Evolutionary conservation across 768 basidiomycete species (phyloP).

Genomic region (Boletus subcaerulescens): DNA sequence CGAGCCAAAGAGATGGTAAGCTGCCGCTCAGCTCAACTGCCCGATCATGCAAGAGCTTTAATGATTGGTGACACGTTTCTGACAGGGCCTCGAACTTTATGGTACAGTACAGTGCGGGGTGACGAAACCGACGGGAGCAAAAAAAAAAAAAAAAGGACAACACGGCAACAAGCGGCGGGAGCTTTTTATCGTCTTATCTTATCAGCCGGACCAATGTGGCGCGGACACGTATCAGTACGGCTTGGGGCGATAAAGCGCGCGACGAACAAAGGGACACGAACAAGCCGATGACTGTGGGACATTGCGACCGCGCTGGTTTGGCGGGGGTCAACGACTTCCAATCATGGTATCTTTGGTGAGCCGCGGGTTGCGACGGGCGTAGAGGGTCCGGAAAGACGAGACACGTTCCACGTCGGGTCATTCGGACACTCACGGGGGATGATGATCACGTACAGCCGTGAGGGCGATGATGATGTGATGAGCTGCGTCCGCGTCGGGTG

Average conservation of each 20-base stretch:
- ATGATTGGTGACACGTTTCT: not conserved
- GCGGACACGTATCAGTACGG: slow-evolving; percentile 21
- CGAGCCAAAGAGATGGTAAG: not conserved
- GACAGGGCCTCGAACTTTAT: slow-evolving; percentile 5
- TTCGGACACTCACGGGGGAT: slow-evolving; percentile 10
- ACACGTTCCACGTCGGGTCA: slow-evolving; percentile 18
- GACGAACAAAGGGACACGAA: slow-evolving; percentile 3
- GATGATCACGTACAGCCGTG: slow-evolving; percentile 23
- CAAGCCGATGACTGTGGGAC: slow-evolving; percentile 5
- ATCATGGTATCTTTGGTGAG: slow-evolving; percentile 4
- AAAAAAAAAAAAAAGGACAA: slow-evolving; percentile 13
- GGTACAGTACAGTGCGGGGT: not conserved
- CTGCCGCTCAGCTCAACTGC: slow-evolving; percentile 4
- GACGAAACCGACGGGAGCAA: slow-evolving; percentile 16
- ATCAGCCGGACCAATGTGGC: slow-evolving; percentile 21
- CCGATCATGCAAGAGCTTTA: not conserved
- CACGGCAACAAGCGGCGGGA: slow-evolving; percentile 13
- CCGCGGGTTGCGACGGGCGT: slow-evolving; percentile 21
- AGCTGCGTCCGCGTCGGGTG: not conserved
- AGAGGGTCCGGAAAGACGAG: slow-evolving; percentile 18
- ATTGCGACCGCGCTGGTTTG: slow-evolving; percentile 9
- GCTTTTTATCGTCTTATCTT: slow-evolving; percentile 28
- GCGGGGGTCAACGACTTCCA: slow-evolving; percentile 4
- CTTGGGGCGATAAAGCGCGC: slow-evolving; percentile 20
- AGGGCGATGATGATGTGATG: slow-evolving; percentile 12